A percentile compares a stretch with the other conserved stretches of the same genome.
phyloP scores from a whole-genome alignment of 345 rosid genomes.

The Erysimum cheiranthoides region DNA sequence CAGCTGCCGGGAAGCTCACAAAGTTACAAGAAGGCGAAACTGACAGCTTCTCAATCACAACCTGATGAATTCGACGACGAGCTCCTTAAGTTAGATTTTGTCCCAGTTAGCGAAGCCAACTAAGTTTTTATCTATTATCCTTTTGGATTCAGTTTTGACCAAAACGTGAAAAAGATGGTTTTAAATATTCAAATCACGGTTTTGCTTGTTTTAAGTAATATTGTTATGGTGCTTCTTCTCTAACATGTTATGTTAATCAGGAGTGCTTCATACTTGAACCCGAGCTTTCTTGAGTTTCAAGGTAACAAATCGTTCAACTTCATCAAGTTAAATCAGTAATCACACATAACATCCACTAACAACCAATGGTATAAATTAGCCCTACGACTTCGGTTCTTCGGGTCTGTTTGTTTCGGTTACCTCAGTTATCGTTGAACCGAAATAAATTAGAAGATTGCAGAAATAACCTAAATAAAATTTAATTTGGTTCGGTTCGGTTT shows the following conservation, averaged over 20 bases:
- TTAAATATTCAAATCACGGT: background rate
- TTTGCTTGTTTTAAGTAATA: background rate
- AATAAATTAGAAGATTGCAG: no score
- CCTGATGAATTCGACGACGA: conserved; percentile 31
- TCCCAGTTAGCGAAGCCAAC: conserved; percentile 36
- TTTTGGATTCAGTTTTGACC: background rate
- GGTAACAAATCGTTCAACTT: background rate
- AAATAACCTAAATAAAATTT: no score
- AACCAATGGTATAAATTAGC: background rate
- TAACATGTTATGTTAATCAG: background rate
- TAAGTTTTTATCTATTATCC: background rate
- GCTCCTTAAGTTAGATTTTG: conserved; percentile 1
- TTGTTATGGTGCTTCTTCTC: background rate
- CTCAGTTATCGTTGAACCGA: no score
- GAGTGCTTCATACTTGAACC: background rate
- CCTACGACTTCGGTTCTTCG: no score
- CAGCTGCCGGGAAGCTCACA: conserved; percentile 53
- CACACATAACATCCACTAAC: background rate
- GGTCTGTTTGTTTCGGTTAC: no score
- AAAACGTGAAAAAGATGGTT: background rate
- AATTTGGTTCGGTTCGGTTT: no score
- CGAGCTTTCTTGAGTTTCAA: background rate
- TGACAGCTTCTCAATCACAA: conserved; percentile 42
- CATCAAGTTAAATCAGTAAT: background rate
- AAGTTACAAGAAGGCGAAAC: conserved; percentile 47